A percentile compares a stretch with the other conserved stretches of the same genome.
Evolutionary conservation across 2,329 filamentous ascomycete species (phyloP).

Genomic region (Beauveria sp.): DNA sequence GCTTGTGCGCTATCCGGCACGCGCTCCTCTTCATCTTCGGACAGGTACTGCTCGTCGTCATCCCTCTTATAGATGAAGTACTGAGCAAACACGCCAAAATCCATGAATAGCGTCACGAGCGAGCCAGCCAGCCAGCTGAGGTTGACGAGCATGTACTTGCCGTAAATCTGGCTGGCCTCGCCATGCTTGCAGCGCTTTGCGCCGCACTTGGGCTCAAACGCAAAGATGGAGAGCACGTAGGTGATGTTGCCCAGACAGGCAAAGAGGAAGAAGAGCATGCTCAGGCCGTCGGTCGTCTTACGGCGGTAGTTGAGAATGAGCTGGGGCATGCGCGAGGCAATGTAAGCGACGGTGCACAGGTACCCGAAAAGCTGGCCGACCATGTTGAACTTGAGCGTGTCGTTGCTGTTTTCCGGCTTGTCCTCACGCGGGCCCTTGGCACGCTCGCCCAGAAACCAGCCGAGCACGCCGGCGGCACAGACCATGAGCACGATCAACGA

Average conservation of each 20-base stretch:
- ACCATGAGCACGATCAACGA: slow-evolving; percentile 70
- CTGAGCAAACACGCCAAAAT: slow-evolving; percentile 81
- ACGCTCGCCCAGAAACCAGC: slow-evolving; percentile 64
- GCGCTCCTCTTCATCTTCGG: slow-evolving; percentile 28
- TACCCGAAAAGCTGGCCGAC: slow-evolving; percentile 91
- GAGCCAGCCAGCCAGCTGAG: slow-evolving; percentile 86
- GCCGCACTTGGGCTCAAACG: slow-evolving; percentile 70
- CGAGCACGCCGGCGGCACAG: slow-evolving; percentile 71
- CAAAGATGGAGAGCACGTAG: slow-evolving; percentile 86
- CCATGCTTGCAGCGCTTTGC: slow-evolving; percentile 50
- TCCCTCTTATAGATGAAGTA: slow-evolving; percentile 72
- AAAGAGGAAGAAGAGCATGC: slow-evolving; percentile 92
- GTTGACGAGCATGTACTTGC: slow-evolving; percentile 80
- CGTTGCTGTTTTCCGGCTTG: slow-evolving; percentile 30
- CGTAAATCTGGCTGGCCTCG: slow-evolving; percentile 63
- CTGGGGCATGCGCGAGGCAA: slow-evolving; percentile 84
- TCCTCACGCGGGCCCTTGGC: slow-evolving; percentile 33
- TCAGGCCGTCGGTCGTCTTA: slow-evolving; percentile 88
- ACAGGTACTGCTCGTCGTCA: slow-evolving; percentile 20
- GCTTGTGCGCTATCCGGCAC: slow-evolving; percentile 21
- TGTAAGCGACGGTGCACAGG: slow-evolving; percentile 81
- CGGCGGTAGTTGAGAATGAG: slow-evolving; percentile 85
- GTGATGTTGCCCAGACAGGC: slow-evolving; percentile 93
- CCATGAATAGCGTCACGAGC: slow-evolving; percentile 76
- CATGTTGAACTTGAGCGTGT: slow-evolving; percentile 58